A percentile compares a stretch with the other conserved stretches of the same genome.
phyloP scores from a whole-genome alignment of 495 filamentous ascomycete species.

The Xylaria telfairii region DNA sequence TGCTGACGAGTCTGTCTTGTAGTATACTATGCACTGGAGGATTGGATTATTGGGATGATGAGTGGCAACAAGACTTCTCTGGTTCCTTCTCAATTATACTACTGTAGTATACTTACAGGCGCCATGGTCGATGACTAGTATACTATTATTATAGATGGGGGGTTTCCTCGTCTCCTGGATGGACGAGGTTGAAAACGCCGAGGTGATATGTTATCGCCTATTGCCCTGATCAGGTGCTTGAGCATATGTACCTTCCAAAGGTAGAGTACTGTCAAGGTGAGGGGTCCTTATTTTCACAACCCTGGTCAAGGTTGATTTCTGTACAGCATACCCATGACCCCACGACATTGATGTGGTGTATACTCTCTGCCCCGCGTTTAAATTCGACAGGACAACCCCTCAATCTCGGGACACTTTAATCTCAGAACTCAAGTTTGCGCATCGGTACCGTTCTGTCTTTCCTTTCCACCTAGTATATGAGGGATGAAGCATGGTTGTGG shows the following conservation, averaged over 20 bases:
- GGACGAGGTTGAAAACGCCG: not conserved
- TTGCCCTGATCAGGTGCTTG: not conserved
- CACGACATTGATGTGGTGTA: not conserved
- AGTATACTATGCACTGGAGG: not conserved
- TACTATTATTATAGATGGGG: not conserved
- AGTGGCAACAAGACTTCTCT: not conserved
- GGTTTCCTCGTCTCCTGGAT: not conserved
- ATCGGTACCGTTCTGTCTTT: not conserved
- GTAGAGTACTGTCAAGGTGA: not conserved
- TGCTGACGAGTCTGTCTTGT: constrained; percentile 9
- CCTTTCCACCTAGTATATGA: too few relatives aligned
- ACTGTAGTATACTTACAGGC: too few relatives aligned
- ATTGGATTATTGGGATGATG: not conserved
- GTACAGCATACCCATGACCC: constrained; percentile 5
- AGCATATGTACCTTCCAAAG: not conserved
- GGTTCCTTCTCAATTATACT: not conserved
- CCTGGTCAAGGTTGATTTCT: not conserved
- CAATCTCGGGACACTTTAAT: not conserved
- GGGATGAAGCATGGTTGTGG: not conserved
- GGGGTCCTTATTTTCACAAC: not conserved
- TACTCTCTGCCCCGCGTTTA: constrained; percentile 5
- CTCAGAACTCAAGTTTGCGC: not conserved
- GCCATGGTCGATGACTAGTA: not conserved
- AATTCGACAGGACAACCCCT: not conserved
- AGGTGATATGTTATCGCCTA: constrained; percentile 3